These are phyloP conservation scores for Lasiosphaeriaceae sp. DNA, from an alignment of 495 filamentous ascomycete genomes.

Conservation along the genomic window DNA sequence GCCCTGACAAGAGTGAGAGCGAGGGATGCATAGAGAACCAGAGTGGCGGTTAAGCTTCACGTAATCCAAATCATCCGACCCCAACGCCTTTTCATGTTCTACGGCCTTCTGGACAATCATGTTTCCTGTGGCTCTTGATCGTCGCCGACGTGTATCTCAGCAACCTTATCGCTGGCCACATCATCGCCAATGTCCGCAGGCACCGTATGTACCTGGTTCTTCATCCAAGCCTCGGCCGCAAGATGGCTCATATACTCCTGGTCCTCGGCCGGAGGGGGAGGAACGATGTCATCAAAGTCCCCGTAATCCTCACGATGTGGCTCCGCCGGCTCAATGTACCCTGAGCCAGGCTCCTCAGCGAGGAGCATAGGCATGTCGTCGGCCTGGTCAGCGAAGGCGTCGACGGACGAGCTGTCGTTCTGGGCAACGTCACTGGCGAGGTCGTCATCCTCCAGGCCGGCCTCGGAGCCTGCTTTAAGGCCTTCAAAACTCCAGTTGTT, in stretches of 20 bases:
- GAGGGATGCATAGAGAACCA: no score
- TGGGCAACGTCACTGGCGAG: slow-evolving; percentile 42
- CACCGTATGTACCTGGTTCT: slow-evolving; percentile 31
- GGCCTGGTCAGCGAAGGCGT: slow-evolving; percentile 8
- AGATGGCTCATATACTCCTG: slow-evolving; percentile 24
- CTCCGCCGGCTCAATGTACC: slow-evolving; percentile 17
- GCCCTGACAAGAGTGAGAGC: no score
- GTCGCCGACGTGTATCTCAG: slow-evolving; percentile 45
- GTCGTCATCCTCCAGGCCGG: slow-evolving; percentile 17
- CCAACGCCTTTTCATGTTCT: not conserved
- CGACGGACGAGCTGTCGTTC: slow-evolving; percentile 21
- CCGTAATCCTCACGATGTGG: slow-evolving; percentile 7
- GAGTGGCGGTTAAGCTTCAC: no score
- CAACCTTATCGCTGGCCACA: slow-evolving; percentile 36
- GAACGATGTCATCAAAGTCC: slow-evolving; percentile 8
- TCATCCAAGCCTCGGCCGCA: slow-evolving; percentile 28
- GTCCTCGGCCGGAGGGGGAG: slow-evolving; percentile 11
- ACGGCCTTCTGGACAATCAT: not conserved
- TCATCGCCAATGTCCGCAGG: slow-evolving; percentile 22
- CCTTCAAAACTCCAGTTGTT: slow-evolving; percentile 38
- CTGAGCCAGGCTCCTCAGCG: slow-evolving; percentile 6
- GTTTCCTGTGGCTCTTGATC: slow-evolving; percentile 11
- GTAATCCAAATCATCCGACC: not conserved
- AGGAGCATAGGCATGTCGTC: not conserved
- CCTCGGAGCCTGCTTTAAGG: slow-evolving; percentile 13